Base-by-base conservation (phyloP, 2,329 filamentous ascomycete species). In the Talaromyces sp. region DNA sequence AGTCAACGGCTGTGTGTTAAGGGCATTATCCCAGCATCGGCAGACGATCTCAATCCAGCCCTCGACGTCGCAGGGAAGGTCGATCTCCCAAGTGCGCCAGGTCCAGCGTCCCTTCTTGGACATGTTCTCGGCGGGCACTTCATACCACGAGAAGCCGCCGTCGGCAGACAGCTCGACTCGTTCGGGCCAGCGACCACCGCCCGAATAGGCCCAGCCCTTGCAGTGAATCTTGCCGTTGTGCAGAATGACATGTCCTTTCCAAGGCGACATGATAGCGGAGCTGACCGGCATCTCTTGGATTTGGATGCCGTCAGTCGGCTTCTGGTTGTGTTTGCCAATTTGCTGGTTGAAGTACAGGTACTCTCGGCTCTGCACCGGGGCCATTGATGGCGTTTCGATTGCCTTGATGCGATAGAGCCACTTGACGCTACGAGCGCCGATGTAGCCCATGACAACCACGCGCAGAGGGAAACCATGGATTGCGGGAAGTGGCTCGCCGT, bases 221-320 rank as follows among this genome's bases (percentile, higher is more conserved):
- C 82, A 74, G 5, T 74, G 73, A 53, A 88, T 85, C 48, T 74
- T 77, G 8, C 85, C 84, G 15, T 81, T 77, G 63, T 88, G 84
- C 0, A 87, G 71, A 31, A 87, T 77, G 1, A 81, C 78, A n/a
- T 85, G 79, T 63, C 84, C 84, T 19, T 80, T 79, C 72, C 77
- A 75, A 0, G 86, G 86, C 0, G 80, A 75, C 82, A 88, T 88
- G 64, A 88, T 87, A 19, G 85, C 86, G 15, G 78, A 82, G 48
- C 80, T 82, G 3, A 89, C 85, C 0, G 86, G 86, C 85, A 89
- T 89, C 36, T 88, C 86, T 65, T 89, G 86, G 64, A 87, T 89
- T 61, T 81, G 82, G 61, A 86, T 85, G 0, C 84, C 85, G 46
- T 84, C 82, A 15, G 75, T 82, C 63, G 81, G 80, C 8, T 73